Conservation (phyloP, 441 rosid species). For the Rhodomyrtus psidioides region DNA sequence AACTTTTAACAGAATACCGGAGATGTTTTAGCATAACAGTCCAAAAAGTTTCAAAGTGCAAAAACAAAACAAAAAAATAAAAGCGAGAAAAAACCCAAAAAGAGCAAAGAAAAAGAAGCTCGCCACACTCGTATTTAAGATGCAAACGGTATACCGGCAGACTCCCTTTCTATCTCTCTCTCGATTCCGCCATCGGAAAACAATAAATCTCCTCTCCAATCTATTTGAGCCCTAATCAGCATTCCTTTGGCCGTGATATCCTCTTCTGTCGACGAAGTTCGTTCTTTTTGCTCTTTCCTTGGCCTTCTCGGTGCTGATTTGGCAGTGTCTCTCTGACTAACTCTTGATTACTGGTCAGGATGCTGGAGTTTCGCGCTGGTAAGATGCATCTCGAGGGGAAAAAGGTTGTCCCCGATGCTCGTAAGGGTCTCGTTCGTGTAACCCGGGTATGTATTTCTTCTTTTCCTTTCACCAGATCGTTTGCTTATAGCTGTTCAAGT, state of each 20-base stretch:
- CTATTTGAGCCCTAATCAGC: background rate
- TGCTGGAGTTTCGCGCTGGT: constrained; percentile 98
- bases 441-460: constrained; percentile 40
- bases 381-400: constrained; percentile 79
- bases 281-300: background rate
- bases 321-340: background rate
- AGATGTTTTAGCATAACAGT: too few relatives aligned
- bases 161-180: background rate
- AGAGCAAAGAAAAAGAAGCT: background rate
- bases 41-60: background rate
- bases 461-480: background rate
- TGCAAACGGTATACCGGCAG: background rate
- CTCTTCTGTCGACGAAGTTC: background rate
- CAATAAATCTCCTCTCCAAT: background rate
- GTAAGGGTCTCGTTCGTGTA: constrained; percentile 86
- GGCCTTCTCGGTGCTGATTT: background rate
- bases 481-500: background rate
- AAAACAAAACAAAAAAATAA: too few relatives aligned
- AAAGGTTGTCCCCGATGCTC: constrained; percentile 76
- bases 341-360: constrained; percentile 6
- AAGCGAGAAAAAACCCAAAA: background rate
- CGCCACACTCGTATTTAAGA: background rate
- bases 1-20: too few relatives aligned
- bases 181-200: background rate
- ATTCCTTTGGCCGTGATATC: background rate